Percentiles rank a stretch among this genome's conserved stretches.
Evolutionary conservation across 495 filamentous ascomycete species (phyloP).

Genomic region (Entonaema liquescens): DNA sequence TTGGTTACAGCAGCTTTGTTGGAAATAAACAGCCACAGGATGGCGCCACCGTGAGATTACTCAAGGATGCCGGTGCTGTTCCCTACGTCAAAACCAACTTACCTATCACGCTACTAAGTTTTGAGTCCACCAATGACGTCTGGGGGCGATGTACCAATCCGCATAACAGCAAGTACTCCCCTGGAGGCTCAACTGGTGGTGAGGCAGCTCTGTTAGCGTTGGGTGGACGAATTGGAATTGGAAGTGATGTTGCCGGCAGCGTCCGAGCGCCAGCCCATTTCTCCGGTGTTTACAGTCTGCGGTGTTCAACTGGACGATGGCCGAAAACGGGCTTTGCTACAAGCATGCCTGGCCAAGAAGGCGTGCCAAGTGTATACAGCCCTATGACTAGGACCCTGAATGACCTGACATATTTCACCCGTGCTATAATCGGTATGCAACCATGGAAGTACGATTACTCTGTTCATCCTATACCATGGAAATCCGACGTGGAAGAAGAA

Average conservation of each 20-base stretch:
- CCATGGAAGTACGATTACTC: conserved; percentile 92
- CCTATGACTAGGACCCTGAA: conserved; percentile 91
- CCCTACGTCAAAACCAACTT: conserved; percentile 96
- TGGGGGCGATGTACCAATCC: conserved; percentile 88
- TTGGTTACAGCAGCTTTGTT: conserved; percentile 80
- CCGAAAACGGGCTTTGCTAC: conserved; percentile 85
- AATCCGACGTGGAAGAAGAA: conserved; percentile 65
- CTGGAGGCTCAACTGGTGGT: conserved; percentile 91
- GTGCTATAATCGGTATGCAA: conserved; percentile 78
- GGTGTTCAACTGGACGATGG: conserved; percentile 96
- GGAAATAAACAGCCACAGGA: conserved; percentile 71
- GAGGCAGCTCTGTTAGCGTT: conserved; percentile 86
- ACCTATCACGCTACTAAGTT: conserved; percentile 90
- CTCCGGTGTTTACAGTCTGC: conserved; percentile 86
- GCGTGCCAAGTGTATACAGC: conserved; percentile 86
- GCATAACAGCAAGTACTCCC: conserved; percentile 82
- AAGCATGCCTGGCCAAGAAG: conserved; percentile 95
- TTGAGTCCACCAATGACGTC: conserved; percentile 91
- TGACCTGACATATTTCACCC: conserved; percentile 88
- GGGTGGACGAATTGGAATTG: conserved; percentile 92
- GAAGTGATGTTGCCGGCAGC: conserved; percentile 92
- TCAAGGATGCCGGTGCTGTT: conserved; percentile 95
- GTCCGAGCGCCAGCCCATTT: conserved; percentile 91
- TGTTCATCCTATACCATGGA: conserved; percentile 87
- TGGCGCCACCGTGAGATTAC: conserved; percentile 75